Evolutionary conservation across 148 eudicot species (phyloP).

Genomic region (Chenopodium berlandieri): DNA sequence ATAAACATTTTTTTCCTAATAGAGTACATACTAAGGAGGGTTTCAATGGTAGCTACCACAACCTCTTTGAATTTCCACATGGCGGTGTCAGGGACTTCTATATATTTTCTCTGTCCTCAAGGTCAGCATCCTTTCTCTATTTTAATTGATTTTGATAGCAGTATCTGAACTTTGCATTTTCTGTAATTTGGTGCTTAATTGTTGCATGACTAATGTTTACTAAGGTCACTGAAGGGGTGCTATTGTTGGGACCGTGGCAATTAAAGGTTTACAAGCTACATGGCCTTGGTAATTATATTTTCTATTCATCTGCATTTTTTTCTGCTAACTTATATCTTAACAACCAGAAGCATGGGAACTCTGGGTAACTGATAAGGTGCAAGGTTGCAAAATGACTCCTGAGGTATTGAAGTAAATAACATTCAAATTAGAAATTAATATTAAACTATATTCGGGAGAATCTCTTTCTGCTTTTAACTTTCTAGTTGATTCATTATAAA

Average conservation of each 20-base stretch:
- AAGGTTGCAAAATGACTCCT: constrained; percentile 99
- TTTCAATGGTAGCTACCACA: constrained; percentile 94
- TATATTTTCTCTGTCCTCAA: constrained; percentile 93
- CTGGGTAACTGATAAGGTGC: constrained; percentile 83
- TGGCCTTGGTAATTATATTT: constrained; percentile 98
- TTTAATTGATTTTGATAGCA: not conserved
- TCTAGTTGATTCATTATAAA: no score
- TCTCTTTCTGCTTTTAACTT: no score
- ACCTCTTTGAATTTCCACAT: constrained; percentile 95
- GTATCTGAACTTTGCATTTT: not conserved
- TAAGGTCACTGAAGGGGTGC: constrained; percentile 95
- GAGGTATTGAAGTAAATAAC: constrained; percentile 81
- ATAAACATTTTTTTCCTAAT: constrained; percentile 2
- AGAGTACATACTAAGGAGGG: constrained; percentile 94
- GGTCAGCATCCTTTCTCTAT: constrained; percentile 35
- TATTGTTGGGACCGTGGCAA: constrained; percentile 88
- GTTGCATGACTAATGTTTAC: constrained; percentile 86
- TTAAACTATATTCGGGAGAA: no score
- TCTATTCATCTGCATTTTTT: constrained; percentile 49
- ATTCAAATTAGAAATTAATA: no score
- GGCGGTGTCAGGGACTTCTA: constrained; percentile 89
- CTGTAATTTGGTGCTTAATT: not conserved
- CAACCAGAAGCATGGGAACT: constrained; percentile 92
- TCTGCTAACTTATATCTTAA: constrained; percentile 73
- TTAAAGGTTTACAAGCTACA: constrained; percentile 99